Base-by-base conservation (phyloP, 257 asterid species). In the Solanum peruvianum region DNA sequence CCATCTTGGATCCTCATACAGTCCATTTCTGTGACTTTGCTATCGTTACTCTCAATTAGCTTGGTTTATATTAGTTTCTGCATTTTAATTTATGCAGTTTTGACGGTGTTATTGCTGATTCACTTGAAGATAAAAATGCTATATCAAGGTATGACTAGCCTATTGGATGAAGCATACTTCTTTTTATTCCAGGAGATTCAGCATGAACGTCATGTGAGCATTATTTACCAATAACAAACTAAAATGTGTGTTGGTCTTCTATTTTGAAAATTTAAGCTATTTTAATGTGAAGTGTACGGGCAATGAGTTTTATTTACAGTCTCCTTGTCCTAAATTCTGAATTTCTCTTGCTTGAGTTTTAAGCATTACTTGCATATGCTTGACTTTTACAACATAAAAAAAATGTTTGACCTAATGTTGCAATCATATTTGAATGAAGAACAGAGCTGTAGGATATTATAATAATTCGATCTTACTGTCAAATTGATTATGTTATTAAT, bases 101-200 rank as follows among this genome's bases (percentile, higher is more conserved):
- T 92, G 99, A 97, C 85, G 98, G 99, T 62, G 87, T 97, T 86
- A 88, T 96, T 88, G 97, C 91, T 69, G 96, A 95, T 86, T 95
- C 98, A 42, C 95, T 97, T 87, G 98, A 97, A 92, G 96, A 93
- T 86, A 96, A 97, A 83, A 90, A 91, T 87, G 94, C 92, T 88
- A 90, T 97, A 89, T 91, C 92, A 91, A 93, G 99, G 99, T 96
- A 94, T 58, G 23, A 27, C 86, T 71, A 44, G 73, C 58, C 82
- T 86, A 25, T 60, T 62, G 35, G 72, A 86, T 86, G 83, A 70
- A 86, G 47, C 29, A 47, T 29, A 81, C 85, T 81, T 49, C 29
- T 29, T 29, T 29, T 49, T 29, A 81, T 52, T 81, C 69, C 49
- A 29, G 69, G 42, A 81, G 44, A 81, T 73, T 73, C 2, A 73